Base-by-base conservation (phyloP, 2,329 filamentous ascomycete genomes). In the Ophiostoma piceae region DNA sequence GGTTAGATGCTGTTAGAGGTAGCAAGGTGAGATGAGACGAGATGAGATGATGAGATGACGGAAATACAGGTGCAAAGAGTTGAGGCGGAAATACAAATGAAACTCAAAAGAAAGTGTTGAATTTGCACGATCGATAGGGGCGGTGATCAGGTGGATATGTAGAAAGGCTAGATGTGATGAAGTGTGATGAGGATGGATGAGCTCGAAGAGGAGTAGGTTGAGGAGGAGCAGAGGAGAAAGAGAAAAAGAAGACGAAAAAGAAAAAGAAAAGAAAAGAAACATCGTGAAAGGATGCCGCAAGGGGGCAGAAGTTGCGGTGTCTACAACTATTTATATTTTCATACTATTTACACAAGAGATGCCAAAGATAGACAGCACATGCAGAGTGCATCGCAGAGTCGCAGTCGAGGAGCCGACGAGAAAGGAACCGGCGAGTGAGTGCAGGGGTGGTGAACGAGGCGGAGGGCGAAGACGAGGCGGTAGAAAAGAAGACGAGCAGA, bases 121-220 rank as follows among this genome's bases (percentile, higher is more conserved):
- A 19, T 47, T 47, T 47, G 3, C 43, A 47, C 19, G 51, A 57
- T 57, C 51, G 51, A 57, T 57, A 57, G 51, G 51, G 51, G 51
- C 51, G n/a, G 51, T 51, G n/a, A 26, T 57, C 51, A 57, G 51
- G 51, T 57, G 51, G 60, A 64, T n/a, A 37, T 37, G 60, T 11
- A 14, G 39, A 9, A 41, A 41, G 39, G 39, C 11, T 14, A 64
- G 60, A 64, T 64, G 60, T 64, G 60, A 64, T 37, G 60, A 64
- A 37, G 37, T n/a, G 60, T 37, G 60, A 64, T 35, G 26, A 32
- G 26, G 22, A n/a, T 35, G 35, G 35, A 35, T 29, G 26, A 29
- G 26, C 26, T 29, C 26, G 26, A 8, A 5, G 35, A 35, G 35
- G 35, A 35, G 26, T 29, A 29, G 26, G 26, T 29, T 29, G 54